These are phyloP conservation scores for Phytophthora citricola DNA, from an alignment of 352 stramenopile genomes.

Conservation along the genomic window DNA sequence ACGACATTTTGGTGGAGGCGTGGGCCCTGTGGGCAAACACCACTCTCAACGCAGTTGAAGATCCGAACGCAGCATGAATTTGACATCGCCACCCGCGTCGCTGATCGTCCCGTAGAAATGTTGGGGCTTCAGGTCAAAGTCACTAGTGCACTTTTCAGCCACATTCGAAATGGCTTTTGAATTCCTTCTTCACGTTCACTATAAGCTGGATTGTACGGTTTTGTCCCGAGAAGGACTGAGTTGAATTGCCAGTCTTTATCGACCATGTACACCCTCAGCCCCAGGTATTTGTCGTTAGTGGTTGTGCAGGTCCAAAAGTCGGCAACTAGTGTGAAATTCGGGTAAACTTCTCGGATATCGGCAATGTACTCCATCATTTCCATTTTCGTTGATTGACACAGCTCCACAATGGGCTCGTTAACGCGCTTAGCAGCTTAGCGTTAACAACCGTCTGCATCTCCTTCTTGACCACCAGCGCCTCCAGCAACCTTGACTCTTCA, in stretches of 20 bases:
- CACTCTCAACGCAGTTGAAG: constrained; percentile 30
- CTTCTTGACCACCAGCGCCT: constrained; percentile 5
- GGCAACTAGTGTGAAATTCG: constrained; percentile 21
- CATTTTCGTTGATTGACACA: constrained; percentile 2
- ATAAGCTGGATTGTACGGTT: constrained; percentile 12
- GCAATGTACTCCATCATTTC: constrained; percentile 5
- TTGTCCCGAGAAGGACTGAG: constrained; percentile 26
- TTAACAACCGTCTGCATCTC: constrained; percentile 4
- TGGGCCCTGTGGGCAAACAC: constrained; percentile 27
- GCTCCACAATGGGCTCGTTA: constrained; percentile 7
- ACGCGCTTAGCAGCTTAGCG: constrained; percentile 4
- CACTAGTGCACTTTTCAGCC: constrained; percentile 21
- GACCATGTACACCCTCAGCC: constrained; percentile 26
- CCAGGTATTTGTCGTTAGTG: constrained; percentile 23
- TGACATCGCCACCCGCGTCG: constrained; percentile 24
- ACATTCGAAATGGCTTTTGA: constrained; percentile 19
- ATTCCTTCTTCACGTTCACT: constrained; percentile 21
- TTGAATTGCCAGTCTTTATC: constrained; percentile 24
- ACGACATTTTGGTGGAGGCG: constrained; percentile 33
- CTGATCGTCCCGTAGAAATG: constrained; percentile 32
- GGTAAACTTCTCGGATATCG: constrained; percentile 9
- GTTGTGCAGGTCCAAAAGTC: constrained; percentile 23
- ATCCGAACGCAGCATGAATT: constrained; percentile 19
- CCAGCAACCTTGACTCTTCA: constrained; percentile 9
- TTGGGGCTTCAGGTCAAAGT: constrained; percentile 21